phyloP scores from a whole-genome alignment of 805 yeast species.

The Tetrapisispora arboricola region DNA sequence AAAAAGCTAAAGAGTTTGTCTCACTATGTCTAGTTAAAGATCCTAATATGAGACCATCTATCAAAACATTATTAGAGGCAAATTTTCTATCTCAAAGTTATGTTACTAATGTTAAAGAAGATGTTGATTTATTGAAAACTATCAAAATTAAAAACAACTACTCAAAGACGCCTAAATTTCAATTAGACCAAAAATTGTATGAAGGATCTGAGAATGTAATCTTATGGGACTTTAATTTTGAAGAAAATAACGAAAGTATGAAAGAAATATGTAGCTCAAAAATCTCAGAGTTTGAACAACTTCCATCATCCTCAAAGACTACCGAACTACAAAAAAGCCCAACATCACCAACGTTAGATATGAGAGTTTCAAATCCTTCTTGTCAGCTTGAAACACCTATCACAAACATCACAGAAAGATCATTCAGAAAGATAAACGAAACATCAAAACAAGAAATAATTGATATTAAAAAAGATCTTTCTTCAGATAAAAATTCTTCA shows the following conservation, averaged over 20 bases:
- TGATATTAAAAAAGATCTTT: slow-evolving; percentile 16
- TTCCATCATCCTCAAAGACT: background rate
- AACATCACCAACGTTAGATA: slow-evolving; percentile 8
- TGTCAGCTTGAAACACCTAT: slow-evolving; percentile 14
- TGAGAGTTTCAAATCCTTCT: slow-evolving; percentile 7
- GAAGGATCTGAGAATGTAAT: slow-evolving; percentile 10
- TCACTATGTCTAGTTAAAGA: slow-evolving; percentile 55
- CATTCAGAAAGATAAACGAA: slow-evolving; percentile 11
- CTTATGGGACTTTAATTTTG: slow-evolving; percentile 10
- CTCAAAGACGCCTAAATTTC: slow-evolving; percentile 31
- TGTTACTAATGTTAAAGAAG: slow-evolving; percentile 31
- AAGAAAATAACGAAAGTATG: background rate
- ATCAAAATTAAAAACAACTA: slow-evolving; percentile 17
- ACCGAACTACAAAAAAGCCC: slow-evolving; percentile 4
- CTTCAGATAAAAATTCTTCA: slow-evolving; percentile 11
- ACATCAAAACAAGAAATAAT: slow-evolving; percentile 2
- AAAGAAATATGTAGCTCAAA: background rate
- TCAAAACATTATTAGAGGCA: slow-evolving; percentile 43
- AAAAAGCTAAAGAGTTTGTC: slow-evolving; percentile 44
- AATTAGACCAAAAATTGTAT: slow-evolving; percentile 26
- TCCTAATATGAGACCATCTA: slow-evolving; percentile 56
- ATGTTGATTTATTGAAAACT: slow-evolving; percentile 30
- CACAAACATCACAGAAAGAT: slow-evolving; percentile 15
- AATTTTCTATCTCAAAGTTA: slow-evolving; percentile 38
- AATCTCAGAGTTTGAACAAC: background rate